Base-by-base conservation (phyloP, 1,139 yeast genomes). In the Starmera stellimalicola region DNA sequence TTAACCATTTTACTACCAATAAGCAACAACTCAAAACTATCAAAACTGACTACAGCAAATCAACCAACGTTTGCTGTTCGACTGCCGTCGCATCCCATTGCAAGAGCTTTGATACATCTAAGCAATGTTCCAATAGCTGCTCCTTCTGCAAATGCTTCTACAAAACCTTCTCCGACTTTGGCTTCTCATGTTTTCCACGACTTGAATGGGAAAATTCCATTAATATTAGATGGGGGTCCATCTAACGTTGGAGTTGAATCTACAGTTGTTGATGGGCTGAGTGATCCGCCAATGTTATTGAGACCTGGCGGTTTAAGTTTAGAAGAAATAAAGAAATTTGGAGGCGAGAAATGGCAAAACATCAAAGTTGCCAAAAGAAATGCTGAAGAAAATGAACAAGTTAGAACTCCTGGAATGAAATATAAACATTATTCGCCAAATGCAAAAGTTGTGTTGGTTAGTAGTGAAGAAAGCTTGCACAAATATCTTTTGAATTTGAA, bases 391-490 rank as follows among this genome's bases (percentile, higher is more conserved):
- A 56, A 66, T 33, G 95, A 82, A 48, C 67, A 77, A 0, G 97
- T 88, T 0, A 70, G 82, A 45, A 91, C 98, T 0, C 98, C 98
- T 0, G 98, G 98, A 1, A 91, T 91, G 98, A 91, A 91, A 52
- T 91, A 91, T 54, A 77, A 84, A 46, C 98, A 91, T 55, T 91
- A 91, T 56, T 83, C 96, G 0, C 98, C 98, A 2, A 69, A 70
- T 3, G 95, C 96, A 0, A 74, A 71, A 39, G 96, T 91, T 6
- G 65, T 82, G 0, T 57, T 88, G n/a, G 76, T 85, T 42, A 68
- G 59, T 11, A 27, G 42, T 3, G 44, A 39, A 18, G 25, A 29
- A 3, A 33, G 32, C 1, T 42, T 60, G 23, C 41, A 45, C 17
- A 39, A 44, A 19, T 43, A 35, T 18, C 31, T 45, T n/a, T 15